Evolutionary conservation across 768 basidiomycete genomes (phyloP).

Genomic region (Macrolepiota dolichaula): DNA sequence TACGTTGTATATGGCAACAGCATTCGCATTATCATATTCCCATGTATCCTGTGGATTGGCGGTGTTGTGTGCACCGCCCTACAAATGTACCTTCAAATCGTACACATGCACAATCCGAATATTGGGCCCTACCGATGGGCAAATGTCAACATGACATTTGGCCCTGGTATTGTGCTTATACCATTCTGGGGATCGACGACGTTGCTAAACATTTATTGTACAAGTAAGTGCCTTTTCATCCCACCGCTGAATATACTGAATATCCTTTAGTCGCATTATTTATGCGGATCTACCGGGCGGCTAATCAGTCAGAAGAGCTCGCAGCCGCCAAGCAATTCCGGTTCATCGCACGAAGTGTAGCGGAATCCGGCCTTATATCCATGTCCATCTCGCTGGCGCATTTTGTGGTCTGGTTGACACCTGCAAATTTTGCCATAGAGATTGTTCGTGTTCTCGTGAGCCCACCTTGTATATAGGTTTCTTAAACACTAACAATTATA

Average conservation of each 20-base stretch:
- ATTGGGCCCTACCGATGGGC: slow-evolving; percentile 7
- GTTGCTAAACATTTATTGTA: not conserved
- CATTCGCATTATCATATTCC: not conserved
- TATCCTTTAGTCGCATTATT: not conserved
- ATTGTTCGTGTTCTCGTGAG: slow-evolving; percentile 2
- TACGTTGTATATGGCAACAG: not conserved
- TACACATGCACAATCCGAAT: not conserved
- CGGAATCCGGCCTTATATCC: slow-evolving; percentile 5
- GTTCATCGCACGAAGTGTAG: slow-evolving; percentile 1
- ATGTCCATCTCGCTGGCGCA: slow-evolving; percentile 6
- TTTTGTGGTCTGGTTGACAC: slow-evolving; percentile 4
- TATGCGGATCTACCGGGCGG: not conserved
- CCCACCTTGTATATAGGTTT: too few relatives aligned
- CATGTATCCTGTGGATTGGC: not conserved
- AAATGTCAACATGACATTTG: not conserved
- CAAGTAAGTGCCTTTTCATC: too few relatives aligned
- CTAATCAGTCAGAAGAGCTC: not conserved
- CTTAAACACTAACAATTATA: not conserved
- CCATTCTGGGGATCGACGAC: slow-evolving; percentile 7
- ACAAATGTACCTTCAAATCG: slow-evolving; percentile 6
- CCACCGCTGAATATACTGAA: too few relatives aligned
- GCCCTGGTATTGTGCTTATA: slow-evolving; percentile 4
- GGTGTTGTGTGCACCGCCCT: slow-evolving; percentile 1
- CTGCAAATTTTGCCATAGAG: not conserved
- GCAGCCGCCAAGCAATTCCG: not conserved